Conservation (phyloP, 495 filamentous ascomycete species). For the Lentithecium fluviatile region DNA sequence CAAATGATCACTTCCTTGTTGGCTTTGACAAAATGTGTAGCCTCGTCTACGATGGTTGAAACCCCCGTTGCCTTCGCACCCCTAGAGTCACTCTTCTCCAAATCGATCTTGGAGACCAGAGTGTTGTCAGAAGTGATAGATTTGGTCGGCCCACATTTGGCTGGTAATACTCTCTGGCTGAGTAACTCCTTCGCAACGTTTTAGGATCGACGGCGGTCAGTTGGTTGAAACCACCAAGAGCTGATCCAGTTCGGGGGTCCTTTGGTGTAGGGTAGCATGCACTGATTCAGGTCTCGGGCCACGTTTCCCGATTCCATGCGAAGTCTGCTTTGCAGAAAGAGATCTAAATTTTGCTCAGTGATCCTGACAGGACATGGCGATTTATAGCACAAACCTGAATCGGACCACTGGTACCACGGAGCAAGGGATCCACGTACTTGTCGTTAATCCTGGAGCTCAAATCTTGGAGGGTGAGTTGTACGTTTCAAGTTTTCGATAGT, state of each 20-base stretch:
- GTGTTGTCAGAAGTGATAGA: constrained; percentile 50
- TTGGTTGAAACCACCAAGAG: constrained; percentile 49
- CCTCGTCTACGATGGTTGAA: constrained; percentile 24
- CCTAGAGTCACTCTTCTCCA: constrained; percentile 41
- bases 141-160: constrained; percentile 42
- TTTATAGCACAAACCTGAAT: constrained; percentile 16
- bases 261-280: constrained; percentile 26
- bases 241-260: constrained; percentile 26
- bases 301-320: constrained; percentile 24
- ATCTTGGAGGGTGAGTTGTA: constrained; percentile 45
- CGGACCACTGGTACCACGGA: constrained; percentile 25
- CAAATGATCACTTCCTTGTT: constrained; percentile 33
- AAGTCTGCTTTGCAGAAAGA: constrained; percentile 27
- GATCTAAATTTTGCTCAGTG: constrained; percentile 10
- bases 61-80: constrained; percentile 27
- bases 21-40: constrained; percentile 19
- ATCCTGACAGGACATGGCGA: too few relatives aligned
- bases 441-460: constrained; percentile 22
- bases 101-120: constrained; percentile 48
- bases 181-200: constrained; percentile 32
- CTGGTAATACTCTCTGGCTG: constrained; percentile 30
- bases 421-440: constrained; percentile 20
- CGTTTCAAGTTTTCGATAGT: constrained; percentile 47
- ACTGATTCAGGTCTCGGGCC: constrained; percentile 21
- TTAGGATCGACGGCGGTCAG: constrained; percentile 47